Conservation (phyloP, 1,284 basidiomycete genomes). For the Polyporus tsugae region DNA sequence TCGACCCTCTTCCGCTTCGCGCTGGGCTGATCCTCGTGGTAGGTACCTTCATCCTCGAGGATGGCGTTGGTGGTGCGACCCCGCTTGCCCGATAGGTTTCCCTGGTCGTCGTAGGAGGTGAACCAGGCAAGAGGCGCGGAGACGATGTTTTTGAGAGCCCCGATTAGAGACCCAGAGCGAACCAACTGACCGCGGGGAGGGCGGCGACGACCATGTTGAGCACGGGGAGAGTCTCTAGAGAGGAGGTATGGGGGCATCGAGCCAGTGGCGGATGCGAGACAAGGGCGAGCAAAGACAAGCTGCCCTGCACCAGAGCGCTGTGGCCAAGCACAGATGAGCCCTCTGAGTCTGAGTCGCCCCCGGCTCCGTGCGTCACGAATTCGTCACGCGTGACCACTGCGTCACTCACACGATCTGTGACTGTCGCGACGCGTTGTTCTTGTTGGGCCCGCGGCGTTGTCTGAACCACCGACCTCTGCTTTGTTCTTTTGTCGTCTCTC, state of each 20-base stretch:
- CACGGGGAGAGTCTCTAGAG: conserved; percentile 31
- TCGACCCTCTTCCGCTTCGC: conserved; percentile 42
- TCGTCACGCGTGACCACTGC: conserved; percentile 18
- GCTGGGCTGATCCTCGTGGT: conserved; percentile 34
- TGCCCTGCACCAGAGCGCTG: conserved; percentile 21
- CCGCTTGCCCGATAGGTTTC: conserved; percentile 38
- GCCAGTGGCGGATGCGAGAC: conserved; percentile 27
- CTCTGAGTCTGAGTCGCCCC: conserved; percentile 7
- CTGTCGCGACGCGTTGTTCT: conserved; percentile 24
- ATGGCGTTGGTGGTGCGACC: conserved; percentile 26
- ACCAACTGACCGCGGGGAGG: conserved; percentile 30
- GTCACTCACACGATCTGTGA: conserved; percentile 30
- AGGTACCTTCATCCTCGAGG: conserved; percentile 30
- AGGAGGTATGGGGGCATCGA: conserved; percentile 31
- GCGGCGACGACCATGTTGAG: conserved; percentile 31
- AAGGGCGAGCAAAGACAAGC: conserved; percentile 20
- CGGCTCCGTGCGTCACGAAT: conserved; percentile 19
- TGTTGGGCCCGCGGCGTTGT: conserved; percentile 8
- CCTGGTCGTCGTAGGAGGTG: conserved; percentile 33
- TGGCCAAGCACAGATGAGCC: conserved; percentile 18
- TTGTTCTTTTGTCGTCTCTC: conserved; percentile 14
- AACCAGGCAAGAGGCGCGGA: conserved; percentile 41
- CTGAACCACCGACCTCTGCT: conserved; percentile 11
- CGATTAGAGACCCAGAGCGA: conserved; percentile 41
- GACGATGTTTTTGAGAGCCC: conserved; percentile 42